Conservation (phyloP, 192 early-diverging fungal species). For the Lunasporangiospora selenospora region DNA sequence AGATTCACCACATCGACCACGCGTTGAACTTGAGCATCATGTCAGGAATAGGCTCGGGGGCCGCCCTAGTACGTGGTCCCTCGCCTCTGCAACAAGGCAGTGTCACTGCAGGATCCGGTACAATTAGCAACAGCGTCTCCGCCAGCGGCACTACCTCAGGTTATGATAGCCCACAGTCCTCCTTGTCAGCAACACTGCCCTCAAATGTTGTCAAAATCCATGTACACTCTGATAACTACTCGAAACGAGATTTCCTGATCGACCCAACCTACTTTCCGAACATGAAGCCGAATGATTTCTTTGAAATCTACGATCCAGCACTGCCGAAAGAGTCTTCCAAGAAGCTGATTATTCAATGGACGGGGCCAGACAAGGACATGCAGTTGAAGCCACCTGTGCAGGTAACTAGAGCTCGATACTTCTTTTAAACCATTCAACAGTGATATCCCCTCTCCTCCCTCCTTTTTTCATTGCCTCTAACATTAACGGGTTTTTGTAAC, state of each 20-base stretch:
- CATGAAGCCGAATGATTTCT: conserved; percentile 65
- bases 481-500: neutral
- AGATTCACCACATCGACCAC: too few relatives aligned
- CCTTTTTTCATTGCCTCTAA: neutral
- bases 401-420: conserved; percentile 32
- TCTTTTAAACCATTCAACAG: neutral
- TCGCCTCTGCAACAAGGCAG: too few relatives aligned
- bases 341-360: conserved; percentile 60
- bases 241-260: conserved; percentile 68
- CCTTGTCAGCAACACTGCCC: neutral
- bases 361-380: conserved; percentile 55
- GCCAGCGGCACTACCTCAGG: neutral
- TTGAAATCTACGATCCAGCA: conserved; percentile 63
- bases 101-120: too few relatives aligned
- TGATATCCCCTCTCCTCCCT: neutral
- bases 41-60: too few relatives aligned
- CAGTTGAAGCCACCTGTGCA: conserved; percentile 64
- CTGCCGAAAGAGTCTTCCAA: conserved; percentile 26
- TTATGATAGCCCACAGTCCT: neutral
- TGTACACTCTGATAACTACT: conserved; percentile 66
- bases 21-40: too few relatives aligned
- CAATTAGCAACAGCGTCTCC: conserved; percentile 1
- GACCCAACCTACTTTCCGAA: conserved; percentile 73
- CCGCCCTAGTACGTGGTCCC: too few relatives aligned
- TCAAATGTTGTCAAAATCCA: conserved; percentile 31